Conservation (phyloP, 1,139 yeast species). For the Candida freyschussii region DNA sequence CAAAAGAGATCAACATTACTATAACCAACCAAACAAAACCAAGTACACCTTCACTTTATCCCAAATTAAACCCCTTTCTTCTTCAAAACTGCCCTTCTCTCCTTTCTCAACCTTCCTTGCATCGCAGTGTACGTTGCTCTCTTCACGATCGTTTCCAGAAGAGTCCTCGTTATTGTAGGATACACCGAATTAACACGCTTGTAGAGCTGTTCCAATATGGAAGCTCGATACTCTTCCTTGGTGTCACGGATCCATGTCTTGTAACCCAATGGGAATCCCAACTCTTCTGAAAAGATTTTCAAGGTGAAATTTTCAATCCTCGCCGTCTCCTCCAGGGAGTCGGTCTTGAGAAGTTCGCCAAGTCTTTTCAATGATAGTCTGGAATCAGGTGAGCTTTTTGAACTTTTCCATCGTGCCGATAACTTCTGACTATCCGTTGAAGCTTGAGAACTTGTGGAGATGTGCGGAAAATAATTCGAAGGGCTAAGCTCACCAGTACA, state of each 20-base stretch:
- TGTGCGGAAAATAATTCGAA: too few relatives aligned
- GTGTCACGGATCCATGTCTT: constrained; percentile 84
- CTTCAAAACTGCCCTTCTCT: constrained; percentile 46
- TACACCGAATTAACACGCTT: constrained; percentile 43
- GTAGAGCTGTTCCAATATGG: constrained; percentile 46
- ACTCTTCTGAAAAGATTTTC: constrained; percentile 48
- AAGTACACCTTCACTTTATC: too few relatives aligned
- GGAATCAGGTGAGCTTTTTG: constrained; percentile 27
- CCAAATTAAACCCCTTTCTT: too few relatives aligned
- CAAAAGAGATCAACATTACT: too few relatives aligned
- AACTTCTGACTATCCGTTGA: too few relatives aligned
- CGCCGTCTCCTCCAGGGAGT: constrained; percentile 50
- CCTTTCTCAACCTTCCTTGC: constrained; percentile 74
- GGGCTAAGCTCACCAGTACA: too few relatives aligned
- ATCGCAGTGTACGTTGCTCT: constrained; percentile 75
- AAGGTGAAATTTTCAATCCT: constrained; percentile 58
- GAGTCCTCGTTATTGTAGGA: constrained; percentile 42
- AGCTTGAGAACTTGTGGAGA: too few relatives aligned
- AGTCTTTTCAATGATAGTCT: constrained; percentile 54
- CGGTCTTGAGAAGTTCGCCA: constrained; percentile 48
- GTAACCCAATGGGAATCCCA: constrained; percentile 67
- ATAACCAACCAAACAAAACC: too few relatives aligned
- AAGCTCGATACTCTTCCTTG: constrained; percentile 43
- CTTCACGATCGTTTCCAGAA: constrained; percentile 65
- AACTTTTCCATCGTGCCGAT: too few relatives aligned